These are phyloP conservation scores for Aspergillus asperescens DNA, from an alignment of 495 filamentous ascomycete genomes.

Conservation along the genomic window DNA sequence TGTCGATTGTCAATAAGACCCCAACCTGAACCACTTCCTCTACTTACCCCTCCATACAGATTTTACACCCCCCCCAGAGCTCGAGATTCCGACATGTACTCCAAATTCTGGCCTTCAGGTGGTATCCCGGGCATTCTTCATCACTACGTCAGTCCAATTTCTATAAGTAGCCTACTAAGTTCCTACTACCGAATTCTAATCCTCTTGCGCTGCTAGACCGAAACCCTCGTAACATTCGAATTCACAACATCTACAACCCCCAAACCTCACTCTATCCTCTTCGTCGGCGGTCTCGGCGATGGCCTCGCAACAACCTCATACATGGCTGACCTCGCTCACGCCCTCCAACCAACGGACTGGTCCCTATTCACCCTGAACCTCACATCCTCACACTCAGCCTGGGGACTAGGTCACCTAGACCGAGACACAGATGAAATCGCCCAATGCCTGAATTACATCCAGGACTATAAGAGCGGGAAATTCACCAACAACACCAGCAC, in stretches of 20 bases:
- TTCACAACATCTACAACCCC: conserved; percentile 26
- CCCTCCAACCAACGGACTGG: conserved; percentile 55
- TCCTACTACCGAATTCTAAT: background rate
- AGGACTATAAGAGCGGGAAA: conserved; percentile 33
- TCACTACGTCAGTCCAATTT: conserved; percentile 40
- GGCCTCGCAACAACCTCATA: conserved; percentile 66
- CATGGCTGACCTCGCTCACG: conserved; percentile 44
- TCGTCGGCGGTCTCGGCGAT: conserved; percentile 78
- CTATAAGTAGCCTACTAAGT: background rate
- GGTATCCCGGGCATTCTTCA: conserved; percentile 52
- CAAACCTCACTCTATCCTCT: conserved; percentile 66
- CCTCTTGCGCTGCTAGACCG: conserved; percentile 27
- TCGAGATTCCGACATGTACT: conserved; percentile 33
- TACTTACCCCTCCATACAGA: conserved; percentile 2
- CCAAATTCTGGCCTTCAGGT: conserved; percentile 47
- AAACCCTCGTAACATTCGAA: conserved; percentile 45
- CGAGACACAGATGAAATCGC: conserved; percentile 72
- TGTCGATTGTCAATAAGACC: background rate
- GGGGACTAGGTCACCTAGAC: conserved; percentile 62
- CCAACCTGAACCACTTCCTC: background rate
- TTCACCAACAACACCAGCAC: conserved; percentile 13
- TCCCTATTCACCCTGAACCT: conserved; percentile 58
- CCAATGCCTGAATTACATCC: conserved; percentile 65
- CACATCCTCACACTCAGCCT: conserved; percentile 62
- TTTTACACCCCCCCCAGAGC: background rate